These are phyloP conservation scores for Komagataella kurtzmanii DNA, from an alignment of 805 yeast genomes.

Conservation along the genomic window DNA sequence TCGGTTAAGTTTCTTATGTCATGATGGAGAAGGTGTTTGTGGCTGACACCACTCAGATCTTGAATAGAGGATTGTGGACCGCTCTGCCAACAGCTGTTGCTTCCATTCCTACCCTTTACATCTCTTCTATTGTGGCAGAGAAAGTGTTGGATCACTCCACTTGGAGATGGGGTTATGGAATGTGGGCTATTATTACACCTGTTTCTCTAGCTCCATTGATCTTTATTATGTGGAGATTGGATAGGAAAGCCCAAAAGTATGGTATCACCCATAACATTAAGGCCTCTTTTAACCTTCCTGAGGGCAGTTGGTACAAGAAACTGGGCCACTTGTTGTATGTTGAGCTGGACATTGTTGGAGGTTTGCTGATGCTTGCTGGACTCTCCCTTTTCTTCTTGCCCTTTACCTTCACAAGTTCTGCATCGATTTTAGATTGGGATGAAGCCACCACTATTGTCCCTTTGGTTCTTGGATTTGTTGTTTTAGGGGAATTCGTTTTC, in stretches of 20 bases:
- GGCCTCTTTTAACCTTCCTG: background rate
- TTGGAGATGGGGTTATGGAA: conserved; percentile 44
- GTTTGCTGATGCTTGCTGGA: background rate
- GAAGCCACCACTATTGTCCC: background rate
- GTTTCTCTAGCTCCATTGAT: conserved; percentile 17
- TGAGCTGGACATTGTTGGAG: conserved; percentile 1
- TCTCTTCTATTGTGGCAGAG: conserved; percentile 16
- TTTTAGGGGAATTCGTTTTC: background rate
- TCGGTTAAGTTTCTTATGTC: conserved; percentile 16
- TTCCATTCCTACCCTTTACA: conserved; percentile 18
- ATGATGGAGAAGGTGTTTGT: conserved; percentile 14
- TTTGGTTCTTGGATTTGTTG: background rate
- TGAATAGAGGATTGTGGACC: conserved; percentile 14
- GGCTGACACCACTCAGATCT: conserved; percentile 15
- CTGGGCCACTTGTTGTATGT: background rate
- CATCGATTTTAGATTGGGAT: background rate
- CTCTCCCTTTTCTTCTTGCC: background rate
- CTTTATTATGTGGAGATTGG: conserved; percentile 13
- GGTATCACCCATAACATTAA: conserved; percentile 7
- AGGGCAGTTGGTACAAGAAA: background rate
- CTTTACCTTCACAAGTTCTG: background rate
- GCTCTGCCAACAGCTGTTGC: conserved; percentile 9
- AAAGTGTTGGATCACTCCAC: conserved; percentile 26
- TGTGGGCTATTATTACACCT: conserved; percentile 33
- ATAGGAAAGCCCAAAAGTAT: conserved; percentile 14